Conservation (phyloP, 768 basidiomycete genomes). For the Daedalea quercina region DNA sequence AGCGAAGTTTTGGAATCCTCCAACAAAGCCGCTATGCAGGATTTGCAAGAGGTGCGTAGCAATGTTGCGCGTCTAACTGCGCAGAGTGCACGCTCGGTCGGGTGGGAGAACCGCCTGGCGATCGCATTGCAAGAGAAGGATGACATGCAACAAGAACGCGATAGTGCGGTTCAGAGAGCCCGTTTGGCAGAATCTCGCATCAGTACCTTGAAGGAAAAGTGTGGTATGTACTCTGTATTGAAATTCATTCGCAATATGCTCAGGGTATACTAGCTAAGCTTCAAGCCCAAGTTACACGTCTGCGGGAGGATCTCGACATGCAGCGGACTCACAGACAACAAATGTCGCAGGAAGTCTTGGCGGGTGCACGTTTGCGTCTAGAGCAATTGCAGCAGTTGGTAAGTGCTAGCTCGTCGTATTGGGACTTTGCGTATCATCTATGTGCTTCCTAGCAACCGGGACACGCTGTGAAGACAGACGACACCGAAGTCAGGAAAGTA, state of each 20-base stretch:
- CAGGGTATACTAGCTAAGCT: conserved; percentile 48
- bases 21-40: conserved; percentile 64
- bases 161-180: conserved; percentile 61
- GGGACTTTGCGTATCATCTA: not conserved
- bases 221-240: conserved; percentile 35
- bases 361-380: conserved; percentile 58
- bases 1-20: conserved; percentile 78
- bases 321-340: conserved; percentile 55
- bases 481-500: conserved; percentile 58
- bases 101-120: conserved; percentile 62
- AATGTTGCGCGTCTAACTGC: conserved; percentile 61
- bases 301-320: conserved; percentile 59
- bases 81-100: conserved; percentile 63
- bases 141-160: conserved; percentile 79
- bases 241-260: not conserved
- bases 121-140: conserved; percentile 69
- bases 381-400: conserved; percentile 57
- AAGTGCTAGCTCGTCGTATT: conserved; percentile 15
- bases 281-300: conserved; percentile 54
- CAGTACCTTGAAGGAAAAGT: conserved; percentile 58
- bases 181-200: conserved; percentile 62
- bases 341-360: conserved; percentile 59
- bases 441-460: conserved; percentile 29
- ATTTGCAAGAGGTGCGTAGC: conserved; percentile 67
- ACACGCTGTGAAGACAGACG: conserved; percentile 31